Evolutionary conservation across 768 basidiomycete genomes (phyloP), one percentile per base, ranked within the genome.

Genomic region (Leccinum pellstonianum): DNA sequence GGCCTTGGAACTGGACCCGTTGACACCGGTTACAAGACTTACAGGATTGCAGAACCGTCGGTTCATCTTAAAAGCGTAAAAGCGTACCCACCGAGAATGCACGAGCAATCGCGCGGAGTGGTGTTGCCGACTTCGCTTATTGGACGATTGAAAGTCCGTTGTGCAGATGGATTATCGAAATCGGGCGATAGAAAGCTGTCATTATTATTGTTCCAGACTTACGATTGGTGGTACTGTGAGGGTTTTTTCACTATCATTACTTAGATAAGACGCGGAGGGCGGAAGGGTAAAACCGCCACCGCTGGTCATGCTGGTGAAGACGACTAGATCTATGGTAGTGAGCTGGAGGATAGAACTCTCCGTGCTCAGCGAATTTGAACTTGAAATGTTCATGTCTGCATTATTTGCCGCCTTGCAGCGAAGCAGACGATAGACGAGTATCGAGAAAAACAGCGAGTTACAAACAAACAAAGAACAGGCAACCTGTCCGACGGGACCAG

Each of bases 381-480:
- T 25, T 19, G 52, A 21, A 55, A 47, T 15, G 38, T 31, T 51
- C 1, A 17, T 14, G n/a, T 52, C 14, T 5, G 43, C n/a, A 35
- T 48, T 21, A 3, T 8, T 31, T 23, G 19, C 8, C 14, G 21
- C 52, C 4, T 52, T 41, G 41, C 52, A 56, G 29, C 17, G 61
- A 12, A 60, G 25, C 38, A 52, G 19, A 6, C 60, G 63, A 55
- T 61, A 65, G 27, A 57, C 11, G 35, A 60, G 52, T 43, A 23
- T 53, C 23, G 56, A 53, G 37, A 58, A 33, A 15, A 62, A 67
- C 10, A 65, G 37, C 0, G 59, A 53, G 56, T 62, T 65, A 33
- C 63, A 65, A 31, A 61, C 58, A 12, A 63, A 58, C 14, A 65
- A 35, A 29, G 59, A 65, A 25, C 47, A 64, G 17, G 59, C 62